These are phyloP conservation scores for Annulohypoxylon moriforme DNA, from an alignment of 495 filamentous ascomycete species.

Conservation along the genomic window DNA sequence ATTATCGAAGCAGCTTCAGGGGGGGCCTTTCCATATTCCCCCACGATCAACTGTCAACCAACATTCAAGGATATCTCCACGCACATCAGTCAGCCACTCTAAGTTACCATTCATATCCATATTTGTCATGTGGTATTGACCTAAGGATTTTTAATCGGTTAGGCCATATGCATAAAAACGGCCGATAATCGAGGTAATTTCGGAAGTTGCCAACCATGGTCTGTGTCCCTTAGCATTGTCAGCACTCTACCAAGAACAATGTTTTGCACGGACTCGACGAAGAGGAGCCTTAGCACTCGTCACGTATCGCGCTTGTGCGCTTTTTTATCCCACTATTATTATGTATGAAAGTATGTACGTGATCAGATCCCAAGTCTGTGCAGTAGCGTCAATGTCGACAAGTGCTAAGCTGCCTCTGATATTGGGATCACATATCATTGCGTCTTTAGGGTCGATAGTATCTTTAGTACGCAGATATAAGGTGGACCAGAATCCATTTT, in stretches of 20 bases:
- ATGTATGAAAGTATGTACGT: constrained; percentile 32
- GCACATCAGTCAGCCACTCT: constrained; percentile 33
- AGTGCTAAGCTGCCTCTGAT: background rate
- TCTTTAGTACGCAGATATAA: background rate
- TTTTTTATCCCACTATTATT: constrained; percentile 9
- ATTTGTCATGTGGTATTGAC: constrained; percentile 26
- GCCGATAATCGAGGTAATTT: constrained; percentile 43
- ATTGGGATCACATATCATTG: constrained; percentile 19
- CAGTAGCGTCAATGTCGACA: constrained; percentile 25
- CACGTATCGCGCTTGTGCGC: constrained; percentile 3
- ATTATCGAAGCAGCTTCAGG: constrained; percentile 18
- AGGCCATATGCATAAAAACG: constrained; percentile 22
- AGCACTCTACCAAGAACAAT: constrained; percentile 20
- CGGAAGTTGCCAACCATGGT: constrained; percentile 35
- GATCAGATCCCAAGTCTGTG: constrained; percentile 34
- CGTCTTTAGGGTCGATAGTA: constrained; percentile 20
- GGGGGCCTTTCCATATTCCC: constrained; percentile 20
- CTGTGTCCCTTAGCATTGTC: constrained; percentile 19
- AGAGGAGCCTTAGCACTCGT: constrained; percentile 11
- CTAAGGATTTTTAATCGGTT: constrained; percentile 22
- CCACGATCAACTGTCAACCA: constrained; percentile 38
- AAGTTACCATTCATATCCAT: constrained; percentile 21
- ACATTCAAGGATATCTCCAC: constrained; percentile 15
- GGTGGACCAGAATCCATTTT: constrained; percentile 8
- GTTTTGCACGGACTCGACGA: constrained; percentile 23